These are phyloP conservation scores for Platismatia glauca DNA, from an alignment of 495 filamentous ascomycete species.

Conservation along the genomic window DNA sequence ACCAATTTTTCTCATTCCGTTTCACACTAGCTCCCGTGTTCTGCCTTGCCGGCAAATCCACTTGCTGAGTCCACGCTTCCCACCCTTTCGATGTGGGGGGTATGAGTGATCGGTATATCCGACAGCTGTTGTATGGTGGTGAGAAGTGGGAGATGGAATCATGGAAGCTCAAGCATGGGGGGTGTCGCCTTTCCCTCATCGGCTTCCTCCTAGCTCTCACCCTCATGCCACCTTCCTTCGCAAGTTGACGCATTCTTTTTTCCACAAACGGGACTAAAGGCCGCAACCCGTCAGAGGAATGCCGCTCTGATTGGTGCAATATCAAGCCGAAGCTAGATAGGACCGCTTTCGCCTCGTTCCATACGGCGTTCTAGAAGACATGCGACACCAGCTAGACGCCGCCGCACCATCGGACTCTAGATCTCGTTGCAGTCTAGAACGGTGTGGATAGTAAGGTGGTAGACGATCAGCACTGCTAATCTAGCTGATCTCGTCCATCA, in stretches of 20 bases:
- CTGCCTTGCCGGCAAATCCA: not conserved
- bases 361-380: conserved; percentile 11
- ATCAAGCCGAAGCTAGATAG: not conserved
- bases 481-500: too few relatives aligned
- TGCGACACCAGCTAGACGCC: not conserved
- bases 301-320: not conserved
- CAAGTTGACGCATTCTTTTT: not conserved
- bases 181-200: not conserved
- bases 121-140: too few relatives aligned
- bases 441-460: not conserved
- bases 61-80: not conserved
- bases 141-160: not conserved
- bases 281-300: not conserved
- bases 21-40: not conserved
- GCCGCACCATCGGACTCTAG: conserved; percentile 6
- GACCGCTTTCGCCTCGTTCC: not conserved
- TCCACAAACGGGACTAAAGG: not conserved
- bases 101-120: too few relatives aligned
- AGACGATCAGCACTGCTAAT: too few relatives aligned
- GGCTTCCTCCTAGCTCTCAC: not conserved
- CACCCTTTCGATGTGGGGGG: not conserved
- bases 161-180: not conserved
- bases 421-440: not conserved
- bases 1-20: not conserved
- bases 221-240: not conserved